phyloP scores from a whole-genome alignment of 2,329 filamentous ascomycete species.

The Aspergillus awamori region DNA sequence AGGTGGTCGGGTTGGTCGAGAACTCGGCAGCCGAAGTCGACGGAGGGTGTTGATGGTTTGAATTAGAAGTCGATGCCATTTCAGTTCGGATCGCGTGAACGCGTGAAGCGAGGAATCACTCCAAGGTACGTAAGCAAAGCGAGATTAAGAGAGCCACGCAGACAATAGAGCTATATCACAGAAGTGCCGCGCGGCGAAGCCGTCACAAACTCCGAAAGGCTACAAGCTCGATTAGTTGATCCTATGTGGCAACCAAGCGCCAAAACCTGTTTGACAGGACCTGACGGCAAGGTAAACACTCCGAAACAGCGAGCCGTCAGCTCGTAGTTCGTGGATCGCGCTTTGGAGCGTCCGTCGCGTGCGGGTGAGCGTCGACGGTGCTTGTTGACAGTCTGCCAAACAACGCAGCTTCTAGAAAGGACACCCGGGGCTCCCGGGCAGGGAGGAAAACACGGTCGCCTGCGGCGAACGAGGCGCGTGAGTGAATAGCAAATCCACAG shows the following conservation, averaged over 20 bases:
- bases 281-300: background rate
- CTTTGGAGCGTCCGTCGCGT: background rate
- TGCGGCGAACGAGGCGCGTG: background rate
- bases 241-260: background rate
- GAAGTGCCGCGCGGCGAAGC: background rate
- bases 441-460: background rate
- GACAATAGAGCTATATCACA: background rate
- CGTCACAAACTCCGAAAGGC: background rate
- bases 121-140: background rate
- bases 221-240: background rate
- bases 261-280: background rate
- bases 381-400: background rate
- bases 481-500: constrained; percentile 10
- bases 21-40: constrained; percentile 33
- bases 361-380: background rate
- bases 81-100: background rate
- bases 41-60: constrained; percentile 35
- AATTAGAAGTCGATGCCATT: constrained; percentile 35
- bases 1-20: constrained; percentile 27
- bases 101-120: background rate
- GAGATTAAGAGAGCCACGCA: constrained; percentile 1
- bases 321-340: background rate
- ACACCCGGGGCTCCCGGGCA: constrained; percentile 7
- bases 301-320: background rate
- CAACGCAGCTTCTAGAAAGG: background rate